These are phyloP conservation scores for Copromyces sp. DNA, from an alignment of 495 filamentous ascomycete genomes.

Conservation along the genomic window DNA sequence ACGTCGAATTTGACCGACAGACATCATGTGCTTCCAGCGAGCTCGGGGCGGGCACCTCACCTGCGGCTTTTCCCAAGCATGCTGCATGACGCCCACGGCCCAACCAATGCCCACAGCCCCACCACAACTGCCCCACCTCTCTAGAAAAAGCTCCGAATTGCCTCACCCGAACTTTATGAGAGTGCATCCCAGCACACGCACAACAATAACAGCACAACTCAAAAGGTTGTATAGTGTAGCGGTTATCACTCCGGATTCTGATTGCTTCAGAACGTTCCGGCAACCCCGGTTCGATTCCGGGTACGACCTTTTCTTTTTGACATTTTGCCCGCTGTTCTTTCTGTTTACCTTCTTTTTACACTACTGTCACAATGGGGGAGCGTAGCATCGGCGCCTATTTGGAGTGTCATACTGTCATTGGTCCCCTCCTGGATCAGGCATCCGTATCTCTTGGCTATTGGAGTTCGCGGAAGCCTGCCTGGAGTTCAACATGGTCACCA, in stretches of 20 bases:
- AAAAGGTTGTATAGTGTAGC: not conserved
- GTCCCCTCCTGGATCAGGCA: too few species aligned
- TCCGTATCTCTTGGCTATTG: too few species aligned
- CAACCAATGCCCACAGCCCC: not conserved
- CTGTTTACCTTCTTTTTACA: too few species aligned
- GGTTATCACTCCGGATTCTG: not conserved
- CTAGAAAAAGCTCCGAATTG: not conserved
- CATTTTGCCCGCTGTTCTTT: not conserved
- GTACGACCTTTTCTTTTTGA: conserved; percentile 4
- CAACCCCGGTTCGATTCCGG: conserved; percentile 13
- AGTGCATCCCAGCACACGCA: not conserved
- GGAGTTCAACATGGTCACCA: too few species aligned
- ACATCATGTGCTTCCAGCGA: too few species aligned
- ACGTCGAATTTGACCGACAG: too few species aligned
- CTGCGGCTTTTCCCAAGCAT: not conserved
- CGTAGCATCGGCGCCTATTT: too few species aligned
- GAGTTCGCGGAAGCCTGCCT: too few species aligned
- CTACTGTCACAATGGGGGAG: too few species aligned
- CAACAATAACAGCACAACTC: not conserved
- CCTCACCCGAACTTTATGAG: not conserved
- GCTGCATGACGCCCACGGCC: too few species aligned
- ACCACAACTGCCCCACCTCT: not conserved
- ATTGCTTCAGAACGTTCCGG: not conserved
- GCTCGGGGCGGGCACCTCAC: not conserved
- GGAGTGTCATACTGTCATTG: too few species aligned